A percentile compares a stretch with the other conserved stretches of the same genome.
These are phyloP conservation scores for Tetradesmus lagerheimii DNA, from an alignment of 139 green algal species.

Conservation along the genomic window DNA sequence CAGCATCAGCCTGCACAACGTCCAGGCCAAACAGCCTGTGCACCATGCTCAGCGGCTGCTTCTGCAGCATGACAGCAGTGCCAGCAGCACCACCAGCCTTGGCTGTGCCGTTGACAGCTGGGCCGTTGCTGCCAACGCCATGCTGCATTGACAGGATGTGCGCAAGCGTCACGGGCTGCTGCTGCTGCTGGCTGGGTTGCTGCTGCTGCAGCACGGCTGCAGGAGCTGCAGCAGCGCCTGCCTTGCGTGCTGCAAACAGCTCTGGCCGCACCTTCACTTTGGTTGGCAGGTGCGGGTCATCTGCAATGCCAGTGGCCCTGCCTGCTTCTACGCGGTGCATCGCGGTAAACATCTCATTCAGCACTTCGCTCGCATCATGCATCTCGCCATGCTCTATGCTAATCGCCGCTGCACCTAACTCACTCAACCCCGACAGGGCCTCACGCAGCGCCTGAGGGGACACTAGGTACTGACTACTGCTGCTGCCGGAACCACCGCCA, in stretches of 20 bases:
- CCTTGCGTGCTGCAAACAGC: background rate
- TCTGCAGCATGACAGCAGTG: background rate
- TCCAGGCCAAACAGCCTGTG: conserved; percentile 79
- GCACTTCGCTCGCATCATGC: conserved; percentile 87
- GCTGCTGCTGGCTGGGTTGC: conserved; percentile 17
- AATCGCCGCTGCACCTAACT: conserved; percentile 37
- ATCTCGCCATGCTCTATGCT: conserved; percentile 78
- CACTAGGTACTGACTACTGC: conserved; percentile 48
- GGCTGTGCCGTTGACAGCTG: background rate
- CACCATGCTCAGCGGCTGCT: conserved; percentile 53
- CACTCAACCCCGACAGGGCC: conserved; percentile 74
- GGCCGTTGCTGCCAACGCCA: background rate
- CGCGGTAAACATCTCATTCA: conserved; percentile 77
- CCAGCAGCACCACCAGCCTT: background rate
- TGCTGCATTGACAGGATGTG: conserved; percentile 5
- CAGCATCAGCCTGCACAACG: conserved; percentile 51
- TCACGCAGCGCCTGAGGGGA: conserved; percentile 73
- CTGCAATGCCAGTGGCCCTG: background rate
- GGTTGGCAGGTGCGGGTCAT: conserved; percentile 69
- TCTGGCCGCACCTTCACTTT: conserved; percentile 50
- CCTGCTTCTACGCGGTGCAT: conserved; percentile 74
- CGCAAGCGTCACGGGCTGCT: conserved; percentile 4
- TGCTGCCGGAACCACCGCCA: conserved; percentile 14
- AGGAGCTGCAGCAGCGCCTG: background rate
- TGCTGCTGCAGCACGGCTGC: background rate